These are phyloP conservation scores for Salix udensis DNA, from an alignment of 345 rosid species.

Conservation along the genomic window DNA sequence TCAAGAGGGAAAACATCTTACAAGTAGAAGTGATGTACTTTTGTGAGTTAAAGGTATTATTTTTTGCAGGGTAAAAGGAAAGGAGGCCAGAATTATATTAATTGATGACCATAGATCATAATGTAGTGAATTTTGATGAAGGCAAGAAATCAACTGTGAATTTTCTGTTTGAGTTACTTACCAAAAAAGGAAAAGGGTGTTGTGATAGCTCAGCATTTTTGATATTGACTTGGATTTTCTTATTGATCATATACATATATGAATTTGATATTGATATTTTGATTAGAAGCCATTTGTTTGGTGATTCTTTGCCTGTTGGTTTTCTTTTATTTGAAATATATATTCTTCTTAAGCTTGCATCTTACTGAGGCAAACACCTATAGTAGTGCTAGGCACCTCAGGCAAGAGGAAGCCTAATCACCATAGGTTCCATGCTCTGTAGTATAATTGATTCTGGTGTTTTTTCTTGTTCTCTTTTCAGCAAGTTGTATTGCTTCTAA, in stretches of 20 bases:
- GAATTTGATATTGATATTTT: background rate
- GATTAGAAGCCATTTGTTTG: background rate
- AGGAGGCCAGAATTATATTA: background rate
- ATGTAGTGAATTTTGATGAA: background rate
- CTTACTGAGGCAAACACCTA: background rate
- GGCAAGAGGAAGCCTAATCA: background rate
- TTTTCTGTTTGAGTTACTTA: background rate
- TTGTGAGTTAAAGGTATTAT: background rate
- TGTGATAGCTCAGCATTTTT: background rate
- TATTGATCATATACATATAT: background rate
- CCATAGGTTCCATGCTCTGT: background rate
- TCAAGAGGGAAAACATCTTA: background rate
- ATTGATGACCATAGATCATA: background rate
- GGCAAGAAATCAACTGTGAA: background rate
- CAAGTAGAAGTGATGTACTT: background rate
- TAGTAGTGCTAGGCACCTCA: background rate
- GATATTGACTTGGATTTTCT: background rate
- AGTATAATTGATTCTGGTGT: background rate
- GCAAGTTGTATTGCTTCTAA: background rate
- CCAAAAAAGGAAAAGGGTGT: background rate
- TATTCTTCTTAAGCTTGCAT: background rate
- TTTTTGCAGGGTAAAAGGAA: background rate
- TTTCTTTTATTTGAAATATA: background rate
- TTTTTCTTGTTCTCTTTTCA: background rate
- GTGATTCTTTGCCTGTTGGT: background rate